These are phyloP conservation scores for Aspergillus sp. DNA, from an alignment of 2,329 filamentous ascomycete species.

Conservation along the genomic window DNA sequence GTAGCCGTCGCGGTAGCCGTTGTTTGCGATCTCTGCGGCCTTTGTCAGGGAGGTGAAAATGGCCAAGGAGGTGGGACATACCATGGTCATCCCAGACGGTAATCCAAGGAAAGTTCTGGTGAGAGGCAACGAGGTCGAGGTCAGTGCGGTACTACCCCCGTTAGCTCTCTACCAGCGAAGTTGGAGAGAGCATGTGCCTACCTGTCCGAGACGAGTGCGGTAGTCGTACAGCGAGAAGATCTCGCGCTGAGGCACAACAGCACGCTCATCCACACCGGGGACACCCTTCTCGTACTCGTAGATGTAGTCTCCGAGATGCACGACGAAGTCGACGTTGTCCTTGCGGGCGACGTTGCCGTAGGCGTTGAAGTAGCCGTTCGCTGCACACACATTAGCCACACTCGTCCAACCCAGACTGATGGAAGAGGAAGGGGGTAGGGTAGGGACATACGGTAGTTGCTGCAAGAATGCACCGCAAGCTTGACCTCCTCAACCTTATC, in stretches of 20 bases:
- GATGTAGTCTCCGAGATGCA: conserved; percentile 66
- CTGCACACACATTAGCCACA: conserved; percentile 30
- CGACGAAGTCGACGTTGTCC: conserved; percentile 63
- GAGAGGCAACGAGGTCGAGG: conserved; percentile 60
- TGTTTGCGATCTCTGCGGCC: conserved; percentile 62
- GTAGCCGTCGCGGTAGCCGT: conserved; percentile 67
- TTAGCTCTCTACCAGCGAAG: background rate
- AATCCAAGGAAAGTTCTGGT: conserved; percentile 65
- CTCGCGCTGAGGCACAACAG: conserved; percentile 11
- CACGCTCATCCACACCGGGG: conserved; percentile 28
- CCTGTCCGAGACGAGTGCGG: conserved; percentile 59
- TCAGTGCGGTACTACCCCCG: conserved; percentile 53
- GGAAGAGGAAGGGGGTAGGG: too few relatives aligned
- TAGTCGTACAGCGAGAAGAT: conserved; percentile 57
- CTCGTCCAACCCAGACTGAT: background rate
- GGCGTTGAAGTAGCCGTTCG: conserved; percentile 64
- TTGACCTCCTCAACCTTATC: conserved; percentile 62
- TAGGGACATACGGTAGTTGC: conserved; percentile 63
- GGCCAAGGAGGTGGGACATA: conserved; percentile 22
- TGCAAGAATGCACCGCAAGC: conserved; percentile 73
- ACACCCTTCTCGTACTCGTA: conserved; percentile 61
- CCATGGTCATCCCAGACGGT: conserved; percentile 67
- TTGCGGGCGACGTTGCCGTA: conserved; percentile 64
- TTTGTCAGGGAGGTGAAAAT: background rate
- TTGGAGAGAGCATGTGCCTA: conserved; percentile 39